Base-by-base conservation (phyloP, 2,329 filamentous ascomycete species). In the Colletotrichum brevisporum region DNA sequence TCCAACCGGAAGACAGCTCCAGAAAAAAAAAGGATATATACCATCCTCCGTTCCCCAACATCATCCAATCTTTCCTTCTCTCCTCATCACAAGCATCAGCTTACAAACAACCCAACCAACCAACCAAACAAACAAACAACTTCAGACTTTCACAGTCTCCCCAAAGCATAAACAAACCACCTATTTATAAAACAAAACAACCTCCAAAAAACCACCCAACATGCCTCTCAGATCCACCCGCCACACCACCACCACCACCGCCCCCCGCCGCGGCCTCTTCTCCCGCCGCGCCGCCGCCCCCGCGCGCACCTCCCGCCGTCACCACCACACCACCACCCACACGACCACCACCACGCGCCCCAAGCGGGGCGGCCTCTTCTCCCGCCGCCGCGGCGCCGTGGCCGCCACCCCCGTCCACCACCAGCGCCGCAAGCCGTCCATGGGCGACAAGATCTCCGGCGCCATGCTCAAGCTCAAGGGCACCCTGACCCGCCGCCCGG, bases 401-500 rank as follows among this genome's bases (percentile, higher is more conserved):
- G 72, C 76, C 4, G 51, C 66, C 4, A 74, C 78, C 2, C 82
- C 82, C 2, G 81, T 83, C 16, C 86, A 89, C 70, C 90, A 92
- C 77, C 91, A 93, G 62, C 88, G 89, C 77, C 89, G 92, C 75
- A 89, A 90, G 75, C 86, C 89, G 3, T 88, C 86, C 47, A 83
- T 95, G 72, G 91, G 91, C 54, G 93, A 95, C 82, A 95, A 95
- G 81, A 86, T 95, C 74, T 90, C 88, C 57, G 93, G 93, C 18
- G 92, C 92, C 0, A 83, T 95, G 78, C 85, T 93, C 82, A 93
- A 88, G 83, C 80, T 95, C 71, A 90, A 89, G 79, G 93, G 93
- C 8, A 88, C 84, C 62, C 77, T 95, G 66, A 94, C 91, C 1
- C 80, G 88, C 55, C 85, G 89, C 48, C 91, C 92, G 2, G 93